Conservation (phyloP, 345 rosid species). For the Dimocarpus longan region DNA sequence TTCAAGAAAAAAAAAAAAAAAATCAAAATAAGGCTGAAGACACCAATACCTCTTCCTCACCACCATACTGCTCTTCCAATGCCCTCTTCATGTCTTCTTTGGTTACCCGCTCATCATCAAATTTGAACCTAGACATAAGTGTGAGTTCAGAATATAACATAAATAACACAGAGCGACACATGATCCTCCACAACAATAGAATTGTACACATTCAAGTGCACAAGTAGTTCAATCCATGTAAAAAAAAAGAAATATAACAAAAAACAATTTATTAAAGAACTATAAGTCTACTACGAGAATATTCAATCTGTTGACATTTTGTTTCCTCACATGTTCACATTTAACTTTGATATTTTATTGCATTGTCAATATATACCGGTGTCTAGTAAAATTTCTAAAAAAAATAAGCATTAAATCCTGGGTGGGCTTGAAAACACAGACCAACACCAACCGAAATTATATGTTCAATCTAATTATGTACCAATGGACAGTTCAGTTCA, state of each 20-base stretch:
- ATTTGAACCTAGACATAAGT: conserved; percentile 64
- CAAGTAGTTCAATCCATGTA: not conserved
- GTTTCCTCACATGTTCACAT: too few species aligned
- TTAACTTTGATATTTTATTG: too few species aligned
- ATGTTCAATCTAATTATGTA: too few species aligned
- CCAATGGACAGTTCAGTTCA: too few species aligned
- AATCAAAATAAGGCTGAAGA: conserved; percentile 9
- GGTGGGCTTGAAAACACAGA: too few species aligned
- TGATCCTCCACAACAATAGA: not conserved
- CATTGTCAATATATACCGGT: too few species aligned
- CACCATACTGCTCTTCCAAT: conserved; percentile 98
- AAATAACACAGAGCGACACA: not conserved
- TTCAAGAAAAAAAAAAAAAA: not conserved
- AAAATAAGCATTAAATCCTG: too few species aligned
- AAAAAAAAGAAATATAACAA: not conserved
- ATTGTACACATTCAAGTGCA: not conserved
- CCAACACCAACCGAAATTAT: too few species aligned
- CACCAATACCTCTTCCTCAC: conserved; percentile 90
- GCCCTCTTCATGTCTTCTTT: conserved; percentile 92
- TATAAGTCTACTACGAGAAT: too few species aligned
- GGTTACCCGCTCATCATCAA: conserved; percentile 98
- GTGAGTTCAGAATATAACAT: not conserved
- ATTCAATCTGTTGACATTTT: too few species aligned
- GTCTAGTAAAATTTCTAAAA: too few species aligned
- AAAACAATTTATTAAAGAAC: too few species aligned